A percentile compares a stretch with the other conserved stretches of the same genome.
Evolutionary conservation across 106 monocot genomes (phyloP).

Genomic region (Chionographis japonica): DNA sequence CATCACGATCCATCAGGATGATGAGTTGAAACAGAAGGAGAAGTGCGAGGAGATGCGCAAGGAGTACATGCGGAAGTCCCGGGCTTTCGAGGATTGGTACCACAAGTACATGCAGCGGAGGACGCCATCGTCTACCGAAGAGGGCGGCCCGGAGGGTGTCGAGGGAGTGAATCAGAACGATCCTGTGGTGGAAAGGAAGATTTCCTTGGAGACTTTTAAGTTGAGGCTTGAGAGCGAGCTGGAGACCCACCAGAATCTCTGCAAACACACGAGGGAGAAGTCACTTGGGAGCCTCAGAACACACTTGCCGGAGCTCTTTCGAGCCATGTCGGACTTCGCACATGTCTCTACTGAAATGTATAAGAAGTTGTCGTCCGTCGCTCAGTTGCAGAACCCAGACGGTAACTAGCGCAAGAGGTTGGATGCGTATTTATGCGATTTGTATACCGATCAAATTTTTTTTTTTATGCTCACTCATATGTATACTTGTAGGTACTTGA

Average conservation of each 20-base stretch:
- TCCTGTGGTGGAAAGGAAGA: slow-evolving; percentile 8
- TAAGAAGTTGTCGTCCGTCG: slow-evolving; percentile 25
- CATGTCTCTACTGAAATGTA: slow-evolving; percentile 48
- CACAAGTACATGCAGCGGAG: slow-evolving; percentile 2
- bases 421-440: too few species aligned
- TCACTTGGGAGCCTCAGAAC: slow-evolving; percentile 46
- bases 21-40: slow-evolving; percentile 32
- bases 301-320: slow-evolving; percentile 71
- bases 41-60: slow-evolving; percentile 21
- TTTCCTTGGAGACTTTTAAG: slow-evolving; percentile 19
- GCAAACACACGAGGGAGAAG: slow-evolving; percentile 74
- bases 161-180: slow-evolving; percentile 19
- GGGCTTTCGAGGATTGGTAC: slow-evolving; percentile 31
- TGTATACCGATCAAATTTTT: not conserved
- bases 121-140: not conserved
- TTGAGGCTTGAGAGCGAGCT: slow-evolving; percentile 25
- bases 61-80: slow-evolving; percentile 15
- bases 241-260: slow-evolving; percentile 32
- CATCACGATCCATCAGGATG: slow-evolving; percentile 19
- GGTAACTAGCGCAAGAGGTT: not conserved
- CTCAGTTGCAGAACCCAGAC: not conserved
- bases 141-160: not conserved
- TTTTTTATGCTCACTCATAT: too few species aligned
- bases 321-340: slow-evolving; percentile 55
- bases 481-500: too few species aligned